Percentiles rank a stretch among this genome's conserved stretches.
phyloP scores from a whole-genome alignment of 176 grass and related monocot species.

The Avena sativa region DNA sequence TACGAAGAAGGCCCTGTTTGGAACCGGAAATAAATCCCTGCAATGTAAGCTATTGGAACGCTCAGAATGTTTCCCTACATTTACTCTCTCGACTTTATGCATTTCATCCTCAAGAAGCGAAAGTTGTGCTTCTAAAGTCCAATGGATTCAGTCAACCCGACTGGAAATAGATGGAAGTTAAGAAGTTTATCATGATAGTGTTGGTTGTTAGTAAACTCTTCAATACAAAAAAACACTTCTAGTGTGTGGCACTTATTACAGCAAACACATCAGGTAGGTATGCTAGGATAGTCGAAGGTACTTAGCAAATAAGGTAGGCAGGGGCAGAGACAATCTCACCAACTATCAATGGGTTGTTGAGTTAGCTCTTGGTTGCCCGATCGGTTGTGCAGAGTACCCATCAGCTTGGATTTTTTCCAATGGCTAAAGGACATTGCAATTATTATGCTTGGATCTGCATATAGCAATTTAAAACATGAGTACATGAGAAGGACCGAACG shows the following conservation, averaged over 20 bases:
- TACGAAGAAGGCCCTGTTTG: too few species aligned
- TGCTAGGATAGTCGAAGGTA: background rate
- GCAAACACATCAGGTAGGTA: background rate
- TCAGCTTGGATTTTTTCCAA: too few species aligned
- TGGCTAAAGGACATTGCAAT: too few species aligned
- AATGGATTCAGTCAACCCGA: conserved; percentile 97
- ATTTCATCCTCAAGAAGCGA: conserved; percentile 99
- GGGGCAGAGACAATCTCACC: conserved; percentile 47
- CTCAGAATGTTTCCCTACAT: conserved; percentile 56
- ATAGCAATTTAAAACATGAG: too few species aligned
- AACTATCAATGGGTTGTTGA: conserved; percentile 90
- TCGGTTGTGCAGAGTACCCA: conserved; percentile 42
- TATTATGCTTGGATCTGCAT: too few species aligned
- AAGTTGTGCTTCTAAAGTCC: conserved; percentile 92
- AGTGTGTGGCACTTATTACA: background rate
- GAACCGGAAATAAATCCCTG: too few species aligned
- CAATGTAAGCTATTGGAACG: background rate
- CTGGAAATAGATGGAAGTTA: conserved; percentile 52
- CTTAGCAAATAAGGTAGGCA: background rate
- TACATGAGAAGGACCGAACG: too few species aligned
- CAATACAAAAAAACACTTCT: background rate
- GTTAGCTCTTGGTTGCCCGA: conserved; percentile 63
- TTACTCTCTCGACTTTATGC: conserved; percentile 93
- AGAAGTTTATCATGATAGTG: conserved; percentile 38
- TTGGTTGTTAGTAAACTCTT: background rate